These are phyloP conservation scores for Gossypium gossypioides DNA, from an alignment of 441 rosid species.

Conservation along the genomic window DNA sequence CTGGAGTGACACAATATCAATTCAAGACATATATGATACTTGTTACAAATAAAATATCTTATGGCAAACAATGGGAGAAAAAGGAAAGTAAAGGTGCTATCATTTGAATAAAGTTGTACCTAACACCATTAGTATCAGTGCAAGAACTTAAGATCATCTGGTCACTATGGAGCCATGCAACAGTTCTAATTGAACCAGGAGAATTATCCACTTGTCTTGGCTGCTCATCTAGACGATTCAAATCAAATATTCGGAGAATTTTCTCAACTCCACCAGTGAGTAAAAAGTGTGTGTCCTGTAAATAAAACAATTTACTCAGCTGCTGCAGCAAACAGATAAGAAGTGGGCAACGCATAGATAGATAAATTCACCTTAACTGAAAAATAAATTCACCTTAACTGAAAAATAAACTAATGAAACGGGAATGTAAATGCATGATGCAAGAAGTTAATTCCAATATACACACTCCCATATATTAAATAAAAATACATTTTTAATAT, in stretches of 20 bases:
- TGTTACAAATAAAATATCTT: neutral
- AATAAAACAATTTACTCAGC: constrained; percentile 5
- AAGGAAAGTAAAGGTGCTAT: neutral
- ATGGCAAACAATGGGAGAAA: neutral
- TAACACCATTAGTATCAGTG: constrained; percentile 75
- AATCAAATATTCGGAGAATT: constrained; percentile 66
- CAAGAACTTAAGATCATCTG: constrained; percentile 85
- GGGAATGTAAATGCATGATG: neutral
- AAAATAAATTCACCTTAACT: neutral
- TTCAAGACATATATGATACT: neutral
- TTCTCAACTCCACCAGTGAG: constrained; percentile 94
- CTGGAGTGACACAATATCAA: neutral
- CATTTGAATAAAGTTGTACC: constrained; percentile 32
- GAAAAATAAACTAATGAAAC: neutral
- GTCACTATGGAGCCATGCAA: constrained; percentile 90
- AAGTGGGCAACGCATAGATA: neutral
- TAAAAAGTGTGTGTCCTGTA: constrained; percentile 70
- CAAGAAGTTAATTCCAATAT: neutral
- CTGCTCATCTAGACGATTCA: constrained; percentile 72
- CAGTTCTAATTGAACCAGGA: constrained; percentile 79
- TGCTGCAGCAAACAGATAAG: neutral
- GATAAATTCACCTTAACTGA: neutral
- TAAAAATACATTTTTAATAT: neutral
- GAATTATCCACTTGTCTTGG: constrained; percentile 70
- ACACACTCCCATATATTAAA: neutral